Percentiles rank a stretch among this genome's conserved stretches.
Conservation (phyloP, 805 yeast genomes). For the Kluyveromyces starmeri region DNA sequence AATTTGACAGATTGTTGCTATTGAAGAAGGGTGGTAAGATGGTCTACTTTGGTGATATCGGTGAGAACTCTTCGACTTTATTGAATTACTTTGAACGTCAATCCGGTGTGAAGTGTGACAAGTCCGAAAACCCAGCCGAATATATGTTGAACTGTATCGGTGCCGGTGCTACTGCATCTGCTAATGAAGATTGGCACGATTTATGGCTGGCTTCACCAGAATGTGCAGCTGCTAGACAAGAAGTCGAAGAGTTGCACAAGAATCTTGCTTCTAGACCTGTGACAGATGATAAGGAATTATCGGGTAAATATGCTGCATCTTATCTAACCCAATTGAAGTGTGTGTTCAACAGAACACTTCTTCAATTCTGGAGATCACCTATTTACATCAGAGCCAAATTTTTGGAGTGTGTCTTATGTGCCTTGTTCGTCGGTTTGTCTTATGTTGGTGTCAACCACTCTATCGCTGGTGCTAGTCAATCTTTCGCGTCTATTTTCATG, state of each 20-base stretch:
- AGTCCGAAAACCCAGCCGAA: slow-evolving; percentile 64
- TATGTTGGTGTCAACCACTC: slow-evolving; percentile 53
- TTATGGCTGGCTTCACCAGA: slow-evolving; percentile 50
- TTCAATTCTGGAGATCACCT: slow-evolving; percentile 61
- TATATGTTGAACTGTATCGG: slow-evolving; percentile 68
- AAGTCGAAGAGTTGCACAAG: slow-evolving; percentile 45
- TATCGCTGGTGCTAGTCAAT: slow-evolving; percentile 56
- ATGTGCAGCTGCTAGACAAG: slow-evolving; percentile 41
- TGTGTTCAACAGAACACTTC: slow-evolving; percentile 43
- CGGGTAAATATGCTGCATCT: slow-evolving; percentile 40
- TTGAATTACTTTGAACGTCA: slow-evolving; percentile 59
- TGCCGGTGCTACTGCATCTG: slow-evolving; percentile 68
- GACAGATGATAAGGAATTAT: slow-evolving; percentile 31
- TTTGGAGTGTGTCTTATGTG: slow-evolving; percentile 41
- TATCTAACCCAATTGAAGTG: slow-evolving; percentile 33
- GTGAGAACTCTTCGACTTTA: slow-evolving; percentile 49
- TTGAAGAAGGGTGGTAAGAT: slow-evolving; percentile 65
- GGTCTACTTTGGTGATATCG: slow-evolving; percentile 65
- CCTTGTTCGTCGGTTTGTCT: slow-evolving; percentile 60
- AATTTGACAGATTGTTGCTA: slow-evolving; percentile 67
- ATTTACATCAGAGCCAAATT: slow-evolving; percentile 49
- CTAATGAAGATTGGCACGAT: slow-evolving; percentile 51
- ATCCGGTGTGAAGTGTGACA: slow-evolving; percentile 61
- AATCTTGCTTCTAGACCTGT: slow-evolving; percentile 29
- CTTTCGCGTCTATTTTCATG: slow-evolving; percentile 54